A percentile compares a stretch with the other conserved stretches of the same genome.
Evolutionary conservation across 768 basidiomycete species (phyloP).

Genomic region (Auriscalpium orientale): DNA sequence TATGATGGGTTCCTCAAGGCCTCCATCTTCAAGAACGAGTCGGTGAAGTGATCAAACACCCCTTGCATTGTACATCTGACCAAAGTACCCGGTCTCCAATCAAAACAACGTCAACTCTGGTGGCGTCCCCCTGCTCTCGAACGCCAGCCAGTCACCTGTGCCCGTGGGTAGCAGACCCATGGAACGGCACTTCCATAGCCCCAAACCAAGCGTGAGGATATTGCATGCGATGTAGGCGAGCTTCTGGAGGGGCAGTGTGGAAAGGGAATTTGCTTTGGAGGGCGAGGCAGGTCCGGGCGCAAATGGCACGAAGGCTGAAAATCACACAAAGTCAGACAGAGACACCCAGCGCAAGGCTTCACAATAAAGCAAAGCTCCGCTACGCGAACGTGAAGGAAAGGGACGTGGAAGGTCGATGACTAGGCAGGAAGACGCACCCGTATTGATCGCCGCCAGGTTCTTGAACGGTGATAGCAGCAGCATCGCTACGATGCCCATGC

Average conservation of each 20-base stretch:
- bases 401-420: neutral
- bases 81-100: neutral
- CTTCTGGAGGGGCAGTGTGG: constrained; percentile 63
- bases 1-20: no score
- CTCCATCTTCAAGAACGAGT: no score
- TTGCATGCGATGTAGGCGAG: constrained; percentile 67
- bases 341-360: neutral
- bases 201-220: constrained; percentile 69
- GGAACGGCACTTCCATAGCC: constrained; percentile 86
- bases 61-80: no score
- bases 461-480: constrained; percentile 81
- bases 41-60: no score
- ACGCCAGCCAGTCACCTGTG: constrained; percentile 91
- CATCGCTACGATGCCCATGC: constrained; percentile 95
- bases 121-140: constrained; percentile 73
- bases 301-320: constrained; percentile 63
- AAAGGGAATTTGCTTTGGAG: constrained; percentile 35
- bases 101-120: constrained; percentile 23
- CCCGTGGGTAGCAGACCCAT: constrained; percentile 91
- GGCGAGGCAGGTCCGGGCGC: constrained; percentile 47
- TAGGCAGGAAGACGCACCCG: constrained; percentile 35
- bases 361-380: no score
- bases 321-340: neutral
- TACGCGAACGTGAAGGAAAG: no score
- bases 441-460: constrained; percentile 71